Evolutionary conservation across 345 rosid species (phyloP), one percentile per base, ranked within the genome.

Genomic region (Hypericum androsaemum): DNA sequence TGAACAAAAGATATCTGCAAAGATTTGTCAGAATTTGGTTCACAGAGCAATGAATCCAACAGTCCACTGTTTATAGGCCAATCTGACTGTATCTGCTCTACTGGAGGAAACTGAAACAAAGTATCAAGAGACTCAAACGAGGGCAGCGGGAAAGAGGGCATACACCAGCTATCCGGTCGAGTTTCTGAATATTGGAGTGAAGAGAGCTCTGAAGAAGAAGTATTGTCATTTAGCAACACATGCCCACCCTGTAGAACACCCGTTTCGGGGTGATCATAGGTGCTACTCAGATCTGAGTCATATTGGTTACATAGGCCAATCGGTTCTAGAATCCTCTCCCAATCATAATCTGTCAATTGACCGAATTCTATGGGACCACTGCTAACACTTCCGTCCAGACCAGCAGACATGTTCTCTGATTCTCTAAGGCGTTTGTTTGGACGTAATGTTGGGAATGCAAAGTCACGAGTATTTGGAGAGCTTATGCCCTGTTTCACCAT

Each of bases 201-300:
- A 82, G 85, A 84, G 82, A 77, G 83, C 79, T 46, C 77, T 16
- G 77, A 70, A 78, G 80, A 64, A 72, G 81, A 71, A 67, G 68
- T 63, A 59, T 68, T 53, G 64, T 71, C 73, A 74, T 64, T 64
- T 57, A 61, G 4, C 50, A 66, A 48, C 59, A 72, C 60, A 61
- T 76, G 58, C 53, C 71, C 57, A 62, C 71, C 75, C 1, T 50
- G 62, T 41, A 56, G 39, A 64, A 57, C 64, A 47, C 49, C 65
- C 13, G 74, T 37, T 17, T 55, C 54, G 12, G 61, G 59, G 54
- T 43, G 72, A 12, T 14, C 50, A 17, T 71, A 62, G n/a, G 13
- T 36, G 38, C 47, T 41, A 49, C 32, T 57, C 37, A 65, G 47
- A 56, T 57, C 54, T 37, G 64, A 53, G 53, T 56, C 44, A 53